Evolutionary conservation across 495 filamentous ascomycete genomes (phyloP).

Genomic region (Neurospora tetraspora): DNA sequence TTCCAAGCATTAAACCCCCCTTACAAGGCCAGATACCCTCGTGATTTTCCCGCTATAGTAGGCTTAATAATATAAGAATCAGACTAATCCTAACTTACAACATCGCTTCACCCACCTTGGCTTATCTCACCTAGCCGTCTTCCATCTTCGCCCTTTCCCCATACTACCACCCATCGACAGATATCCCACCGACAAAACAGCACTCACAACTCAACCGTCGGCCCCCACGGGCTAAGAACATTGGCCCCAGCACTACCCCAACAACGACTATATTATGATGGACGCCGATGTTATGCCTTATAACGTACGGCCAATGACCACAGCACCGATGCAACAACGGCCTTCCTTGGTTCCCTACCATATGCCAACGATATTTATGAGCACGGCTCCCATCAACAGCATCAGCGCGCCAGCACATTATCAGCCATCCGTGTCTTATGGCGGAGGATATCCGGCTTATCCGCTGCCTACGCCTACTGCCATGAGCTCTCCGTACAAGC

Average conservation of each 20-base stretch:
- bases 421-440: slow-evolving; percentile 17
- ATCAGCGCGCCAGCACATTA: slow-evolving; percentile 27
- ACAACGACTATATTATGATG: slow-evolving; percentile 27
- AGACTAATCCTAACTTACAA: background rate
- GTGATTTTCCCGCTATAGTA: too few species aligned
- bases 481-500: slow-evolving; percentile 25
- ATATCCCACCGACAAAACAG: slow-evolving; percentile 20
- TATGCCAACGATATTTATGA: slow-evolving; percentile 25
- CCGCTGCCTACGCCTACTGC: slow-evolving; percentile 13
- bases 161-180: background rate
- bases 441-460: slow-evolving; percentile 22
- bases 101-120: background rate
- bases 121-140: background rate
- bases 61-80: background rate
- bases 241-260: slow-evolving; percentile 30
- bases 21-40: too few species aligned
- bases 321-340: slow-evolving; percentile 18
- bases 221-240: slow-evolving; percentile 26
- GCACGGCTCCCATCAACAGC: slow-evolving; percentile 23
- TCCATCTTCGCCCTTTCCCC: background rate
- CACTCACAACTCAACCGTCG: slow-evolving; percentile 25
- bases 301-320: slow-evolving; percentile 18
- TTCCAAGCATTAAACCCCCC: too few species aligned
- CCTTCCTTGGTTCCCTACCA: slow-evolving; percentile 20
- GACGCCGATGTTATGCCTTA: slow-evolving; percentile 26